Evolutionary conservation across 75 land plant genomes (phyloP), one percentile per base, ranked within the genome.

Genomic region (Selaginella moellendorffii): DNA sequence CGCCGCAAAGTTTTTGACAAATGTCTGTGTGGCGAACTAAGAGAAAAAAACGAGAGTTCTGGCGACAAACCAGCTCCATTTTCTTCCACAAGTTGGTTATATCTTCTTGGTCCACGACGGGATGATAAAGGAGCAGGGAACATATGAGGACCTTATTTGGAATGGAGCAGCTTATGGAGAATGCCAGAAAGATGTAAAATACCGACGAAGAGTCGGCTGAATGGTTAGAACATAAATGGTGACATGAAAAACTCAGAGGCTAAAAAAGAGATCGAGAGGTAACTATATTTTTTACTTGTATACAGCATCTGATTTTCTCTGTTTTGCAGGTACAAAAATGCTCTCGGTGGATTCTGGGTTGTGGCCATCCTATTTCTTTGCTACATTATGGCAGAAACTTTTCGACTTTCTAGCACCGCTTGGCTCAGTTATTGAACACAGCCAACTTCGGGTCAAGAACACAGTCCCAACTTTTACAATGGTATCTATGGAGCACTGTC

Each of bases 41-140:
- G 69, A 52, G 79, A 74, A 17, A 95, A n/a, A 86, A 74, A 95
- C 99, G 14, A 67, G 97, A 24, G 84, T 95, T 5, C 78, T 95
- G 52, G 99, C 89, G 30, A 95, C 96, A 8, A 95, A 95, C 67
- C 99, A 95, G 73, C 77, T 95, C 9, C 99, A 95, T 73, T 89
- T 95, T 73, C 90, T 95, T 28, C 79, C 97, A 19, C 77, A 86
- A 31, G 99, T 95, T 56, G 97, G 89, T 74, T 79, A 76, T 62
- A 84, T 95, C 52, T 54, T 95, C 59, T 26, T 95, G 54, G 82
- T 95, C 46, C 82, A 82, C 63, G 84, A 82, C 23, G 97, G 99
- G 5, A 73, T 71, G 66, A 81, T 95, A 51, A 84, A 86, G 76
- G 99, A 95, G 72, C 84, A 90, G 59, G 99, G 99, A 29, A 82